Evolutionary conservation across 2,329 filamentous ascomycete genomes (phyloP).

Genomic region (Talaromyces verruculosus): DNA sequence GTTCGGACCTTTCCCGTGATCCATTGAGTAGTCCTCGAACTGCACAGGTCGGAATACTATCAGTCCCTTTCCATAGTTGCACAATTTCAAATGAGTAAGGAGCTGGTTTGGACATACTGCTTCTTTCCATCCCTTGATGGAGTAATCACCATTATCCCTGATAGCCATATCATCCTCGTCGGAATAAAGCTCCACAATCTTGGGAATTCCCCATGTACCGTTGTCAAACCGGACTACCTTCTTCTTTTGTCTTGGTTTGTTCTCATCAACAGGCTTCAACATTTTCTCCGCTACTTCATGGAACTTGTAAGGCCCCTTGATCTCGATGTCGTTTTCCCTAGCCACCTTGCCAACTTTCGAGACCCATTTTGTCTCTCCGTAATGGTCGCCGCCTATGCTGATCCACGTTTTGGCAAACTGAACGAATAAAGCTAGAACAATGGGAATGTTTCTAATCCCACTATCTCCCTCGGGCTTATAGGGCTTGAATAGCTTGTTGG

Average conservation of each 20-base stretch:
- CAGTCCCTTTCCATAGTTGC: neutral
- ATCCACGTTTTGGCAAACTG: constrained; percentile 8
- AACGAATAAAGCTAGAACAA: constrained; percentile 15
- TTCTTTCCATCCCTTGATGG: constrained; percentile 16
- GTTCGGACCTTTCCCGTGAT: neutral
- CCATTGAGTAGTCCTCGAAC: constrained; percentile 15
- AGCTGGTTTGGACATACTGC: neutral
- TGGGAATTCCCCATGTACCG: neutral
- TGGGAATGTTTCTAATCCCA: constrained; percentile 9
- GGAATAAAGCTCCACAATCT: constrained; percentile 2
- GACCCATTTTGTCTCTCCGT: constrained; percentile 17
- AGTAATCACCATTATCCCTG: constrained; percentile 15
- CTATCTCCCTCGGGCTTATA: constrained; percentile 1
- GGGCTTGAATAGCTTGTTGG: constrained; percentile 6
- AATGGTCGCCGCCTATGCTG: constrained; percentile 8
- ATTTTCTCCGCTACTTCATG: neutral
- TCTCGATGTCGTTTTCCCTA: neutral
- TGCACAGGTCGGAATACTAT: neutral
- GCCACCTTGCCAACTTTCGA: constrained; percentile 12
- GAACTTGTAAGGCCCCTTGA: constrained; percentile 17
- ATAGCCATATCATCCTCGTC: constrained; percentile 13
- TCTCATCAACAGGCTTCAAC: neutral
- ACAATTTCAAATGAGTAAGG: neutral
- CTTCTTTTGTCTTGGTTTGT: neutral
- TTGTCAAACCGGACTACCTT: constrained; percentile 4